Conservation (phyloP, 176 grass and related monocot species). For the Areca catechu region DNA sequence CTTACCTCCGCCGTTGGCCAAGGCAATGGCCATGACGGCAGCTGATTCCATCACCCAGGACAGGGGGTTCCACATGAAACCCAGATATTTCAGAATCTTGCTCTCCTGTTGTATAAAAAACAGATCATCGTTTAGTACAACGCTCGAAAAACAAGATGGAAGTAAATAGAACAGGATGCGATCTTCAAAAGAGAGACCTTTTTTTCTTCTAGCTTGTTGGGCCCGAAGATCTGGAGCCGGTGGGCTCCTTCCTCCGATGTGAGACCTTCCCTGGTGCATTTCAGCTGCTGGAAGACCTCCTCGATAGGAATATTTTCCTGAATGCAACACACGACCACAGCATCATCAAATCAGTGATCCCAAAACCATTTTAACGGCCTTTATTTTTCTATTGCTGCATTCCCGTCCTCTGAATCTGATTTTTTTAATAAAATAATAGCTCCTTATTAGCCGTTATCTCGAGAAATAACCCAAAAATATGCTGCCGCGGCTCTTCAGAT, state of each 20-base stretch:
- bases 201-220: slow-evolving; percentile 10
- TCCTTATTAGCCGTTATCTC: no score
- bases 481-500: no score
- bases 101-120: not conserved
- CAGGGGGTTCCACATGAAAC: slow-evolving; percentile 10
- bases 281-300: slow-evolving; percentile 6
- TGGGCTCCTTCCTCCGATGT: not conserved
- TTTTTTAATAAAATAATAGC: no score
- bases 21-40: slow-evolving; percentile 2
- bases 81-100: slow-evolving; percentile 4
- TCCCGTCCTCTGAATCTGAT: no score
- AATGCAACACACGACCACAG: not conserved
- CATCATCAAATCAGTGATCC: no score
- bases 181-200: not conserved
- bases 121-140: no score
- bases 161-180: no score
- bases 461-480: no score
- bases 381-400: no score
- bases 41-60: slow-evolving; percentile 7
- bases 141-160: no score
- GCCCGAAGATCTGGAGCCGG: slow-evolving; percentile 1
- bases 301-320: slow-evolving; percentile 3
- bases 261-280: slow-evolving; percentile 6
- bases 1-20: not conserved
- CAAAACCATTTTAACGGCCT: no score